phyloP scores from a whole-genome alignment of 352 stramenopile species.

The Globisporangium acanthophoron region DNA sequence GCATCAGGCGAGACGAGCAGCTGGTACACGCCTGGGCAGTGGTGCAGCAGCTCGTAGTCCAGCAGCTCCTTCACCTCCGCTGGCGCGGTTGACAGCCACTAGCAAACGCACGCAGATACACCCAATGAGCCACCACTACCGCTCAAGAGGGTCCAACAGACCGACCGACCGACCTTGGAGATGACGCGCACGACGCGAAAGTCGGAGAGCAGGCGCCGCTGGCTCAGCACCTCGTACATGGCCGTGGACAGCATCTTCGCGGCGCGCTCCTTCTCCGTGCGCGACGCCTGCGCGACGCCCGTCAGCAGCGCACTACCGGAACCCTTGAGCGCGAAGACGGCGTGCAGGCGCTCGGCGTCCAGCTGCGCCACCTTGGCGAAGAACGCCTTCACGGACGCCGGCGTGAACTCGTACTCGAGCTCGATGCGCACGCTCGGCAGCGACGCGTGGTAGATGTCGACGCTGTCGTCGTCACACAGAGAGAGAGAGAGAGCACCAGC shows the following conservation, averaged over 20 bases:
- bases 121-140: not conserved
- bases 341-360: constrained; percentile 62
- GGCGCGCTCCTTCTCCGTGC: constrained; percentile 15
- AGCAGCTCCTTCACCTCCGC: constrained; percentile 30
- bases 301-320: not conserved
- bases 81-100: constrained; percentile 41
- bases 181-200: constrained; percentile 75
- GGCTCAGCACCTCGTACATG: constrained; percentile 75
- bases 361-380: constrained; percentile 72
- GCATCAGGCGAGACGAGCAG: constrained; percentile 75
- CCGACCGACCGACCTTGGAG: constrained; percentile 26
- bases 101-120: not conserved
- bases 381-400: constrained; percentile 62
- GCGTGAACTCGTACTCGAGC: constrained; percentile 75
- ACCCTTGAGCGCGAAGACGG: constrained; percentile 29
- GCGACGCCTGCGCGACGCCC: not conserved
- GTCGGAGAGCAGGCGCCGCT: constrained; percentile 74
- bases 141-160: not conserved
- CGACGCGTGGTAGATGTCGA: constrained; percentile 81
- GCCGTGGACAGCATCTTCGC: constrained; percentile 33
- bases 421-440: constrained; percentile 67
- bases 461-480: constrained; percentile 24
- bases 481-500: not conserved
- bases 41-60: constrained; percentile 39
- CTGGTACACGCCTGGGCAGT: constrained; percentile 68